These are phyloP conservation scores for Fusarium pseudonygamai DNA, from an alignment of 2,329 filamentous ascomycete genomes.

Conservation along the genomic window DNA sequence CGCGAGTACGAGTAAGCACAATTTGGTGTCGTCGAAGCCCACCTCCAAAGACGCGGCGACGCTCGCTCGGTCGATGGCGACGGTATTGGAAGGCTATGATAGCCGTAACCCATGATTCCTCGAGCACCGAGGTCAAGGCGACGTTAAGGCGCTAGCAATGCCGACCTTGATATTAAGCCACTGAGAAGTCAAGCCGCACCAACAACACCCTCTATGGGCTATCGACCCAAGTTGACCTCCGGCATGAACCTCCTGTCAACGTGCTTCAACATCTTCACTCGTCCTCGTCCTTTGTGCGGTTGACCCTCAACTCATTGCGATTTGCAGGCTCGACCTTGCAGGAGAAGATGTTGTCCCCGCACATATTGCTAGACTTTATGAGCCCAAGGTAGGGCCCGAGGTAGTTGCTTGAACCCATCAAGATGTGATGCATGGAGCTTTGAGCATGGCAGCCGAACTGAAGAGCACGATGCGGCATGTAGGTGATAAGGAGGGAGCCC, in stretches of 20 bases:
- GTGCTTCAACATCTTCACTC: background rate
- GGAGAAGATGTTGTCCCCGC: fast-evolving
- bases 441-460: background rate
- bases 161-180: background rate
- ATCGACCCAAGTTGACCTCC: background rate
- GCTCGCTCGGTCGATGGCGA: background rate
- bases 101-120: too few species aligned
- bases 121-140: too few species aligned
- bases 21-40: background rate
- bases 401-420: background rate
- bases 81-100: too few species aligned
- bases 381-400: too few species aligned
- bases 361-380: too few species aligned
- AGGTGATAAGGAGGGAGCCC: background rate
- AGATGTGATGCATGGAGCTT: background rate
- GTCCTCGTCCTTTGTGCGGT: fast-evolving
- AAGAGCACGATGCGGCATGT: background rate
- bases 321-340: background rate
- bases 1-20: background rate
- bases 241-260: background rate
- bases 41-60: background rate
- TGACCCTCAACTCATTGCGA: background rate
- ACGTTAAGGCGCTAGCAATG: too few species aligned
- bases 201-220: background rate
- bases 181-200: background rate